A percentile compares a stretch with the other conserved stretches of the same genome.
phyloP scores from a whole-genome alignment of 148 eudicot genomes.

The Silene latifolia region DNA sequence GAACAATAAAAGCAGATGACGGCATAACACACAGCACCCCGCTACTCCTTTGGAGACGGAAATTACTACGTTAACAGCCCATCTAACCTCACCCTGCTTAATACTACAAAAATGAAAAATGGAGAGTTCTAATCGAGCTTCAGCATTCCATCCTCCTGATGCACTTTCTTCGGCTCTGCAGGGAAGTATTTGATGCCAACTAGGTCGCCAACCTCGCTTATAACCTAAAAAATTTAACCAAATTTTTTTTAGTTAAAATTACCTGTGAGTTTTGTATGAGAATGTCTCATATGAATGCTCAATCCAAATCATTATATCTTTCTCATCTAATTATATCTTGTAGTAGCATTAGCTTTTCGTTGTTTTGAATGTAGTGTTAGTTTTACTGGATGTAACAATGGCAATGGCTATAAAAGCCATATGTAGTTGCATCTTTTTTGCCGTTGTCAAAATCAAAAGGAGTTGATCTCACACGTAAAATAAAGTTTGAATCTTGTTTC shows the following conservation, averaged over 20 bases:
- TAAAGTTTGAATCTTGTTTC: too few species aligned
- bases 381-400: too few species aligned
- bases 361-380: too few species aligned
- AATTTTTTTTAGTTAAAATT: too few species aligned
- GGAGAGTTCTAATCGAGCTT: conserved; percentile 45
- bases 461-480: too few species aligned
- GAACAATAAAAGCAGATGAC: conserved; percentile 2
- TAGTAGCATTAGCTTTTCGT: too few species aligned
- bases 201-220: conserved; percentile 71
- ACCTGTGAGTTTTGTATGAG: not conserved
- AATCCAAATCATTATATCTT: not conserved
- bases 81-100: conserved; percentile 8
- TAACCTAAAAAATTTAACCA: conserved; percentile 36
- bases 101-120: conserved; percentile 7
- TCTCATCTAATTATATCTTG: too few species aligned
- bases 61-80: conserved; percentile 4
- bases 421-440: too few species aligned
- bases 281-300: not conserved
- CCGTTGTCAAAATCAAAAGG: too few species aligned
- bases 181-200: conserved; percentile 97
- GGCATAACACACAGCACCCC: conserved; percentile 3
- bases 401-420: too few species aligned
- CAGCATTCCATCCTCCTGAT: conserved; percentile 46
- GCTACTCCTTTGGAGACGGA: conserved; percentile 17
- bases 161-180: conserved; percentile 72